Evolutionary conservation across 2,329 filamentous ascomycete genomes (phyloP).

Genomic region (Botrytis galanthina): DNA sequence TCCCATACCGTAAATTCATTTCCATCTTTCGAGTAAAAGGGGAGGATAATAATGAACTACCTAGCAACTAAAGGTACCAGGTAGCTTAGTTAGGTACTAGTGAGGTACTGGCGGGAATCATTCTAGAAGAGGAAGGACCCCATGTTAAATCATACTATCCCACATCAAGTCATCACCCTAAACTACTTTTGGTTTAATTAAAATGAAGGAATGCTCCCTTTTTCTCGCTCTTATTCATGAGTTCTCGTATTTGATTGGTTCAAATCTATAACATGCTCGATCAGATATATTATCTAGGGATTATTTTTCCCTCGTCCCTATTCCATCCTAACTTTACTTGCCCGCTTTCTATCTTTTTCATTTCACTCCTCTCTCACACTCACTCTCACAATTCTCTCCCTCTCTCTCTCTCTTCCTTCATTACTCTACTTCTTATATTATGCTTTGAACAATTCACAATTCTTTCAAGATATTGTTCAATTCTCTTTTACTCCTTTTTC

Average conservation of each 20-base stretch:
- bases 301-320: neutral
- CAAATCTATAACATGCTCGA: neutral
- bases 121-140: neutral
- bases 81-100: neutral
- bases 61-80: neutral
- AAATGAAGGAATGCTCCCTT: constrained; percentile 5
- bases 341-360: neutral
- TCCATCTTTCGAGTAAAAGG: neutral
- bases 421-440: constrained; percentile 9
- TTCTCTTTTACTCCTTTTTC: constrained; percentile 1
- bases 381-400: neutral
- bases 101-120: constrained; percentile 13
- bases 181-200: neutral
- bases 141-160: neutral
- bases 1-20: neutral
- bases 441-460: constrained; percentile 5
- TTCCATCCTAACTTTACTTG: neutral
- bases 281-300: neutral
- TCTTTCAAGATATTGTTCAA: constrained; percentile 8
- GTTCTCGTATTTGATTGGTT: neutral
- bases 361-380: neutral
- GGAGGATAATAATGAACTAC: neutral
- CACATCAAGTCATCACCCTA: neutral
- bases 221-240: neutral
- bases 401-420: neutral